Evolutionary conservation across 805 yeast species (phyloP).

Genomic region (Schwanniomyces vanrijiae): DNA sequence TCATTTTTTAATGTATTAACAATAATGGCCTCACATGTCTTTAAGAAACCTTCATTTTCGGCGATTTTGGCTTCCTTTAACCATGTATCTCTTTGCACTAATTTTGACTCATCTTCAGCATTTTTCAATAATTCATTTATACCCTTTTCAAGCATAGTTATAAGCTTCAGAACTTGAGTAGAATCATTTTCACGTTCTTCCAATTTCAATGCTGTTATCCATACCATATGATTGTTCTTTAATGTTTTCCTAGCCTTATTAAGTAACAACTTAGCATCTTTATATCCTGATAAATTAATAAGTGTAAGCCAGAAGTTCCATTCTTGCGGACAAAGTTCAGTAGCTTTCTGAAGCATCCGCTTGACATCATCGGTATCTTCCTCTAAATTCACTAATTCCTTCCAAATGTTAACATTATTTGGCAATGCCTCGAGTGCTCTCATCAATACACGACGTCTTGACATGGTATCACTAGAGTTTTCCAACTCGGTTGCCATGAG

Average conservation of each 20-base stretch:
- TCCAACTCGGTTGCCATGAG: constrained; percentile 67
- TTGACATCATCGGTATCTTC: constrained; percentile 46
- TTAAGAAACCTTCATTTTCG: constrained; percentile 44
- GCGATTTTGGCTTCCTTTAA: constrained; percentile 52
- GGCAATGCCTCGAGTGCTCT: constrained; percentile 73
- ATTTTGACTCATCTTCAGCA: constrained; percentile 8
- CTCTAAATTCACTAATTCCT: constrained; percentile 60
- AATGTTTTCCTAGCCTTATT: constrained; percentile 60
- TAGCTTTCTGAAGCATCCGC: constrained; percentile 62
- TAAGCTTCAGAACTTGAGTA: constrained; percentile 45
- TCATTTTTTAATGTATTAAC: constrained; percentile 36
- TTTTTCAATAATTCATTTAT: constrained; percentile 39
- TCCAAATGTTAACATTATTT: constrained; percentile 63
- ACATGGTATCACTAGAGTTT: constrained; percentile 39
- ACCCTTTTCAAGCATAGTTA: constrained; percentile 50
- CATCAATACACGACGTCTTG: constrained; percentile 60
- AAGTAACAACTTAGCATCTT: constrained; percentile 54
- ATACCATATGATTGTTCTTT: constrained; percentile 50
- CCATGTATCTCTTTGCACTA: constrained; percentile 48
- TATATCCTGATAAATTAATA: constrained; percentile 44
- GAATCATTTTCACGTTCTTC: constrained; percentile 55
- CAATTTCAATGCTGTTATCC: constrained; percentile 69
- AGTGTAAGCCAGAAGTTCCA: constrained; percentile 66
- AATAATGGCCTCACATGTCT: constrained; percentile 57
- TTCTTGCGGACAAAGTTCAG: constrained; percentile 64